phyloP scores from a whole-genome alignment of 192 early-diverging fungal species.

The Coemansia sp. region DNA sequence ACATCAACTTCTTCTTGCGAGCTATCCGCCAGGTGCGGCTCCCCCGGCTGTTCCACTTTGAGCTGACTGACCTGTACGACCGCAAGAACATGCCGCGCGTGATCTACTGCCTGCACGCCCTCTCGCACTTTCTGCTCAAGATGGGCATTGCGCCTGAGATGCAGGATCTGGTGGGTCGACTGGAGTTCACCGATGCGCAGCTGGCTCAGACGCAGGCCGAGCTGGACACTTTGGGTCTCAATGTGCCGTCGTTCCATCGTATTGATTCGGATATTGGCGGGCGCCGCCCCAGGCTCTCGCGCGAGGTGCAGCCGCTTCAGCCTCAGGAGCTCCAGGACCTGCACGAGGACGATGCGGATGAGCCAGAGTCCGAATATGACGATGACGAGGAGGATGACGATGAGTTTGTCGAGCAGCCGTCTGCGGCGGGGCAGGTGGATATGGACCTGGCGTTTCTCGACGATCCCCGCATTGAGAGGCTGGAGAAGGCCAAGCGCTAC shows the following conservation, averaged over 20 bases:
- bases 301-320: conserved; percentile 48
- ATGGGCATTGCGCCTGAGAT: conserved; percentile 86
- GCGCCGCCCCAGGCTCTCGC: conserved; percentile 38
- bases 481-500: conserved; percentile 53
- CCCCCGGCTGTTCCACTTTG: conserved; percentile 95
- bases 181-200: conserved; percentile 81
- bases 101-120: conserved; percentile 96
- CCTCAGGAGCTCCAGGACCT: conserved; percentile 33
- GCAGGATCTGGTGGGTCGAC: conserved; percentile 88
- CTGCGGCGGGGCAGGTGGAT: neutral
- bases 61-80: conserved; percentile 96
- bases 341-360: conserved; percentile 22
- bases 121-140: conserved; percentile 89
- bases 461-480: conserved; percentile 30
- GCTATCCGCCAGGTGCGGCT: conserved; percentile 78
- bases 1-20: conserved; percentile 92
- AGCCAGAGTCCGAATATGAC: conserved; percentile 10
- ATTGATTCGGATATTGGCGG: conserved; percentile 61
- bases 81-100: conserved; percentile 99
- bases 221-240: conserved; percentile 75
- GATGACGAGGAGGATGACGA: conserved; percentile 1
- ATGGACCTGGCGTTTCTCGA: conserved; percentile 41
- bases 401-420: conserved; percentile 1
- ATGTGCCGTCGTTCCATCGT: conserved; percentile 89
- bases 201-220: conserved; percentile 70